Percentiles rank a stretch among this genome's conserved stretches.
Conservation (phyloP, 495 filamentous ascomycete species). For the Aspergillus sclerotioniger region DNA sequence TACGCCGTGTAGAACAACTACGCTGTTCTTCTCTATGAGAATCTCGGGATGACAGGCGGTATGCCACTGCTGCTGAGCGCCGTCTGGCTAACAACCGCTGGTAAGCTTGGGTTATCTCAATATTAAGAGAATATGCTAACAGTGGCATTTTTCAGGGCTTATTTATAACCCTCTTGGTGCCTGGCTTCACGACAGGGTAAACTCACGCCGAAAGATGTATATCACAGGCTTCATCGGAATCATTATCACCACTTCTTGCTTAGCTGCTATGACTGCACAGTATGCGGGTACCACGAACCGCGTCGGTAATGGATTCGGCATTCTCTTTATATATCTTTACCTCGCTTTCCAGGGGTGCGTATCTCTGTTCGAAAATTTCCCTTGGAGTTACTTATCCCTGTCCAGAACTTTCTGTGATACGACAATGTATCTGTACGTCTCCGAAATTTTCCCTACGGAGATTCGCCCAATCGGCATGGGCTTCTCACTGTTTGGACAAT, state of each 20-base stretch:
- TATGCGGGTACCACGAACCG: slow-evolving; percentile 44
- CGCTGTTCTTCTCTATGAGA: slow-evolving; percentile 47
- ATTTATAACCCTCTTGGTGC: slow-evolving; percentile 48
- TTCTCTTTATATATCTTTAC: slow-evolving; percentile 50
- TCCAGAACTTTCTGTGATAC: slow-evolving; percentile 47
- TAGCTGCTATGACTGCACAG: slow-evolving; percentile 41
- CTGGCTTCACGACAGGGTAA: slow-evolving; percentile 45
- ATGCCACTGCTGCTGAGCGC: slow-evolving; percentile 50
- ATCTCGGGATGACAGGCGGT: slow-evolving; percentile 41
- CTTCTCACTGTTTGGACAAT: slow-evolving; percentile 44
- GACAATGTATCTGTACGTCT: slow-evolving; percentile 50
- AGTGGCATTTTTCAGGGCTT: slow-evolving; percentile 21
- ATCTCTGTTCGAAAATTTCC: not conserved
- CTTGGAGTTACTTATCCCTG: slow-evolving; percentile 4
- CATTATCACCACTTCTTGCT: slow-evolving; percentile 36
- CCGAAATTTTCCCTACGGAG: slow-evolving; percentile 53
- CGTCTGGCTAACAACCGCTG: slow-evolving; percentile 46
- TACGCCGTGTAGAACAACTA: slow-evolving; percentile 40
- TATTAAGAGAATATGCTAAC: not conserved
- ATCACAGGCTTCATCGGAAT: slow-evolving; percentile 42
- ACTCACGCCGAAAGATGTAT: slow-evolving; percentile 46
- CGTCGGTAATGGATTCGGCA: slow-evolving; percentile 44
- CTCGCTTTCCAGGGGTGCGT: slow-evolving; percentile 43
- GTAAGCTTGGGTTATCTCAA: slow-evolving; percentile 15
- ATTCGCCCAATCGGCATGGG: slow-evolving; percentile 49